phyloP scores from a whole-genome alignment of 345 rosid genomes.

The rapeseed (Brassica napus) region Da-Ae NC_063446.1:58486501-58487000 shows the following conservation, averaged over 20 bases:
- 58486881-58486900: conserved; percentile 71
- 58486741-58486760: conserved; percentile 65
- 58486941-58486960: neutral
- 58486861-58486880: conserved; percentile 81
- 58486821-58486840: conserved; percentile 69
- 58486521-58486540: conserved; percentile 58
- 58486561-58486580: conserved; percentile 59
- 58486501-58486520: conserved; percentile 41
- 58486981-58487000: neutral
- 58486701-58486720: conserved; percentile 85
- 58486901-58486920: conserved; percentile 79
- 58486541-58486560: conserved; percentile 79
- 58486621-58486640: too few species aligned
- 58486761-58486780: conserved; percentile 76
- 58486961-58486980: conserved; percentile 9
- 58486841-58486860: conserved; percentile 64
- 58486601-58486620: too few species aligned
- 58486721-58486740: conserved; percentile 77
- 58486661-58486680: conserved; percentile 70
- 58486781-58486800: conserved; percentile 50
- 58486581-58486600: neutral
- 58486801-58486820: conserved; percentile 81
- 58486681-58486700: conserved; percentile 57
- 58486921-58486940: conserved; percentile 72
- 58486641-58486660: conserved; percentile 37